phyloP scores from a whole-genome alignment of 176 grass and related monocot genomes.

The Areca catechu region DNA sequence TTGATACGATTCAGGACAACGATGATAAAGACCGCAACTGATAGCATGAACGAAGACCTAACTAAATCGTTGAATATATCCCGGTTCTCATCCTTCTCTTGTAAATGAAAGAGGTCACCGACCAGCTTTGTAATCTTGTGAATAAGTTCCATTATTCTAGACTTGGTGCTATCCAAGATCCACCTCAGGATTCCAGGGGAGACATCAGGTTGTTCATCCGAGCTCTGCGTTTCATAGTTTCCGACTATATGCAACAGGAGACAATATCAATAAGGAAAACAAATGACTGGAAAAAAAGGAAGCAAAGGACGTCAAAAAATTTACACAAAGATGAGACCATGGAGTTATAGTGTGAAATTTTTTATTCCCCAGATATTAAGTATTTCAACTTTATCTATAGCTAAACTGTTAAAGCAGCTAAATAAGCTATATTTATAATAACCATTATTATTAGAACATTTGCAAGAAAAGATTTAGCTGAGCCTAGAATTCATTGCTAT shows the following conservation, averaged over 20 bases:
- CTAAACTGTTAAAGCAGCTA: too few relatives aligned
- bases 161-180: constrained; percentile 46
- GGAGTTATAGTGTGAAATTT: too few relatives aligned
- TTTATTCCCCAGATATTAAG: too few relatives aligned
- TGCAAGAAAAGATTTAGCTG: too few relatives aligned
- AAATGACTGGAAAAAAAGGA: neutral
- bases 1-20: constrained; percentile 55
- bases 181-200: constrained; percentile 21
- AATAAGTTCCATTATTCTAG: constrained; percentile 51
- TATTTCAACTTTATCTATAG: too few relatives aligned
- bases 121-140: constrained; percentile 44
- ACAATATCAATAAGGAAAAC: neutral
- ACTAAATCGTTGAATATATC: constrained; percentile 34
- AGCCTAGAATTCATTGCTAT: too few relatives aligned
- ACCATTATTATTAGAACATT: too few relatives aligned
- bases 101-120: constrained; percentile 24
- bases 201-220: neutral
- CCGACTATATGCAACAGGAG: constrained; percentile 2
- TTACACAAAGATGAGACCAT: neutral
- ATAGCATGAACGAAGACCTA: constrained; percentile 72
- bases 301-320: neutral
- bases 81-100: constrained; percentile 8
- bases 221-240: neutral
- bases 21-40: constrained; percentile 68
- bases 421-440: too few relatives aligned